Base-by-base conservation (phyloP, 2,329 filamentous ascomycete genomes). In the Ophioceras dolichostomum region DNA sequence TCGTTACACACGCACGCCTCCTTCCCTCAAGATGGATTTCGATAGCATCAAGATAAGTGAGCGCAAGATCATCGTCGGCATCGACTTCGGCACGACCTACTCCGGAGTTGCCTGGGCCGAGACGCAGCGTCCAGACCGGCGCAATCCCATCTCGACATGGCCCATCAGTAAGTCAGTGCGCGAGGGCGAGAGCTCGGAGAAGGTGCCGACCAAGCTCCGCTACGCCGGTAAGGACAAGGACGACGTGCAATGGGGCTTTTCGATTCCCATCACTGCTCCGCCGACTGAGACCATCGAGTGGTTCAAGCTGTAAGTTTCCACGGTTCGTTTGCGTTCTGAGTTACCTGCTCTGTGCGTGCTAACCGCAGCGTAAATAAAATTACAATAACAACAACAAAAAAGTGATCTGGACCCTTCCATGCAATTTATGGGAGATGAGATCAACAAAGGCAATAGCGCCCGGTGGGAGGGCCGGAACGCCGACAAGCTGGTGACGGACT, bases 61-160 rank as follows among this genome's bases (percentile, higher is more conserved):
- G 18, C 57, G 59, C 45, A 64, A 58, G 48, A 62, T 71, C 42
- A 59, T 72, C 36, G 59, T 71, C 43, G 68, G 65, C 16, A 65
- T 73, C 41, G 69, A 73, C 47, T 73, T 73, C 45, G 69, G 70
- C 19, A 73, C 69, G 10, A 74, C 70, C 4, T 73, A 67, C 47
- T 70, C 68, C 12, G 68, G 67, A 21, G 57, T 72, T n/a, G 65
- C 66, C 21, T 73, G 66, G 64, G 62, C 62, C 30, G 59, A 67
- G 41, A 63, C 63, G 2, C 44, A 59, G 34, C 41, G 60, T 39
- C 56, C 60, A 10, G 60, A 66, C 44, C 52, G 60, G 31, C 57
- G 60, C 17, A 54, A 58, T 38, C 53, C 61, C 33, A 56, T 70
- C 43, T 61, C 58, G 2, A 56, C 55, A 28, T 70, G 66, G 66